Conservation (phyloP, 1,284 basidiomycete genomes). For the Fomitopsis schrenkii region DNA sequence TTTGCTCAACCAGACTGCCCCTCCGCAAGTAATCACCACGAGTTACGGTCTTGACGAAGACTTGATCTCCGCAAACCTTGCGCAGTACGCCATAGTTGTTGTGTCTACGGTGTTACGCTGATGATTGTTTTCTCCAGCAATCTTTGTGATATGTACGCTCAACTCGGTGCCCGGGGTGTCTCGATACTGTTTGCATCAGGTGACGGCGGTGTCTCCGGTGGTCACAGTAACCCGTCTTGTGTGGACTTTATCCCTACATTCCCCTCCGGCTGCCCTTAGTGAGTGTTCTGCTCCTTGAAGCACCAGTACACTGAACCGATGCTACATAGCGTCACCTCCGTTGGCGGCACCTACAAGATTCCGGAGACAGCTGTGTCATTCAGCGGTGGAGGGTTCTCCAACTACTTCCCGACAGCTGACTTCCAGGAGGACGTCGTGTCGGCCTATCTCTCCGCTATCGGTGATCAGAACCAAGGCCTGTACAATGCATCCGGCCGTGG, state of each 20-base stretch:
- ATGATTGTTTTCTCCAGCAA: constrained; percentile 1
- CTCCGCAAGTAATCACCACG: constrained; percentile 49
- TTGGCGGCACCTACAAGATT: constrained; percentile 45
- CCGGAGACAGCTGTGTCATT: constrained; percentile 43
- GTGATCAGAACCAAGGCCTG: constrained; percentile 16
- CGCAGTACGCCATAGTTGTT: constrained; percentile 38
- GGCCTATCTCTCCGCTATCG: constrained; percentile 18
- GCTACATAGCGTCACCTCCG: constrained; percentile 44
- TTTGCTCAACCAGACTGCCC: constrained; percentile 30
- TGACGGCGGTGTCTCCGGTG: constrained; percentile 54
- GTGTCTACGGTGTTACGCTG: no score
- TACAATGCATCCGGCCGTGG: constrained; percentile 17
- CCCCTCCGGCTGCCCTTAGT: constrained; percentile 52
- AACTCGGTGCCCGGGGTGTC: constrained; percentile 52
- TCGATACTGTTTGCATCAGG: constrained; percentile 63
- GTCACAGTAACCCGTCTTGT: constrained; percentile 45
- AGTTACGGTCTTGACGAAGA: constrained; percentile 24
- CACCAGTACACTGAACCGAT: not conserved
- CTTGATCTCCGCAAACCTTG: constrained; percentile 35
- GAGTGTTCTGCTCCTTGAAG: constrained; percentile 10
- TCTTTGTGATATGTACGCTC: constrained; percentile 13
- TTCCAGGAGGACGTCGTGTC: constrained; percentile 33
- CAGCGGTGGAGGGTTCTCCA: constrained; percentile 41
- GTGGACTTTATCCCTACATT: constrained; percentile 58
- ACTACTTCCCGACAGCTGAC: constrained; percentile 32